phyloP scores from a whole-genome alignment of 495 filamentous ascomycete species.

The Podospora didyma region DNA sequence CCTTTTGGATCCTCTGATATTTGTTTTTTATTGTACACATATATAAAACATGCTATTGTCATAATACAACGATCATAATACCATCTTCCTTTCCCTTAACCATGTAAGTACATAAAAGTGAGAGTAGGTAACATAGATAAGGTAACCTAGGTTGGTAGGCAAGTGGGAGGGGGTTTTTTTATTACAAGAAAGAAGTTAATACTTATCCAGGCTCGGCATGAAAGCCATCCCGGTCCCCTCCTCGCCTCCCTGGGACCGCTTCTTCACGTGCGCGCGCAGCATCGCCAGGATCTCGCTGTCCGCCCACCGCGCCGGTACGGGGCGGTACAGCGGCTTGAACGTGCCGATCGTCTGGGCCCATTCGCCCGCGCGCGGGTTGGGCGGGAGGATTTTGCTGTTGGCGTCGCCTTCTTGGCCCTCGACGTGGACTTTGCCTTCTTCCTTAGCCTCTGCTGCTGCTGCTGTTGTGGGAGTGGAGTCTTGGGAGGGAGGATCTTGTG shows the following conservation, averaged over 20 bases:
- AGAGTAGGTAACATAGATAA: too few species aligned
- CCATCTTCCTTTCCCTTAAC: too few species aligned
- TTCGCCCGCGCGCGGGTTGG: conserved; percentile 56
- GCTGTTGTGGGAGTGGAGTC: conserved; percentile 12
- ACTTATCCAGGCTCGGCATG: conserved; percentile 38
- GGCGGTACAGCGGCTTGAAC: conserved; percentile 89
- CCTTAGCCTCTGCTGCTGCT: too few species aligned
- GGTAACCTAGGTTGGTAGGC: too few species aligned
- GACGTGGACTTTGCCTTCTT: too few species aligned
- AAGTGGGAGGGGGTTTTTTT: too few species aligned
- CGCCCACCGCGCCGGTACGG: conserved; percentile 81
- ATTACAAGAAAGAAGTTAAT: too few species aligned
- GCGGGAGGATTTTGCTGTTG: conserved; percentile 4
- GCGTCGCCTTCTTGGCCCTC: conserved; percentile 5
- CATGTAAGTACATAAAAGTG: too few species aligned
- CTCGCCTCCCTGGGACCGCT: conserved; percentile 16
- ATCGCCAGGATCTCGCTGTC: conserved; percentile 72
- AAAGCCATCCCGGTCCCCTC: conserved; percentile 49
- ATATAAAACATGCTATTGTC: too few species aligned
- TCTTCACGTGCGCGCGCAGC: conserved; percentile 73
- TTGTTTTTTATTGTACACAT: too few species aligned
- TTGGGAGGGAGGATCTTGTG: conserved; percentile 68
- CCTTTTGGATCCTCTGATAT: too few species aligned
- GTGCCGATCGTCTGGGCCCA: conserved; percentile 96
- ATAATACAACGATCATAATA: too few species aligned